Evolutionary conservation across 75 land plant genomes (phyloP), one percentile per base, ranked within the genome.

Genomic region (Pinus tabuliformis): DNA sequence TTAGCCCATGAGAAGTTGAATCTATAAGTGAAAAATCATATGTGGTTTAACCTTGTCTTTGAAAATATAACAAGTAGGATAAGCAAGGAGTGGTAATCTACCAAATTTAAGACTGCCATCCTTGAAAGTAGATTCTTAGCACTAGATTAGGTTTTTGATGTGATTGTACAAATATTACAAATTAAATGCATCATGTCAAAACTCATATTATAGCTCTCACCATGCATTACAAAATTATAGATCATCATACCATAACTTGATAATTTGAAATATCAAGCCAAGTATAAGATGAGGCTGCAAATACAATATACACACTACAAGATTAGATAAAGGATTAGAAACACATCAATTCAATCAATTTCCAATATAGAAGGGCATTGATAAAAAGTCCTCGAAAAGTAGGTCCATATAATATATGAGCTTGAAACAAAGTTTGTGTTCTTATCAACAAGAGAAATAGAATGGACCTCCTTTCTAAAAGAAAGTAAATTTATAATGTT

Each of bases 231-330:
- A 62, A 22, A 21, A 62, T 74, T 30, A 33, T 58, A 28, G 8
- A 4, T 22, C 28, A 37, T 70, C 16, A 33, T 8, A 26, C 18
- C 13, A 6, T 85, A 97, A 98, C 95, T 97, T 97, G 56, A 97
- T 92, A 77, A 97, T 97, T 81, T 97, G 99, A 77, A 90, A 92
- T 57, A 97, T 91, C 77, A 97, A 64, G 30, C 99, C 99, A 63
- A 97, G 93, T 37, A 97, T 91, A 64, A 97, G 87, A 86, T 97
- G 99, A 3, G 95, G 91, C 98, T 97, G 98, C 79, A 91, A 65
- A 65, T 18, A 82, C 39, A 57, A 73, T 33, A 30, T 18, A 59
- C 13, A 21, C 61, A 59, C 28, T 56, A 26, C 6, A 5, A 39
- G 16, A 36, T 68, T 45, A 68, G 13, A 7, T 0, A 8, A 26